A percentile compares a stretch with the other conserved stretches of the same genome.
phyloP scores from a whole-genome alignment of 768 basidiomycete genomes.

The Phaffia tasmanica region DNA sequence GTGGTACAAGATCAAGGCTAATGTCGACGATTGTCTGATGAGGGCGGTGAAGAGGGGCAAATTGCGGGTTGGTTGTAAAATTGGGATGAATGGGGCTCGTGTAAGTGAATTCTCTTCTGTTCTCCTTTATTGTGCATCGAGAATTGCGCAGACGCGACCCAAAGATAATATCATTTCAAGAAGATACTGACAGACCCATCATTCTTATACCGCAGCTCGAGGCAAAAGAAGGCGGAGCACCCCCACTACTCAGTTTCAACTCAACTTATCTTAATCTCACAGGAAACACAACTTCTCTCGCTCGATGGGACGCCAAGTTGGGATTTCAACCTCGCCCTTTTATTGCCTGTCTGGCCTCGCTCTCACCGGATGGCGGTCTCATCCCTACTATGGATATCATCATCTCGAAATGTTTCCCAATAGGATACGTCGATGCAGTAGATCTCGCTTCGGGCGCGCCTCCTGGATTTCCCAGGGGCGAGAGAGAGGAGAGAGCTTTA shows the following conservation, averaged over 20 bases:
- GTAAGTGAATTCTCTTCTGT: slow-evolving; percentile 43
- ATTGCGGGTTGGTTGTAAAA: slow-evolving; percentile 68
- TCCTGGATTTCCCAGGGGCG: slow-evolving; percentile 44
- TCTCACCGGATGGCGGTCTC: slow-evolving; percentile 69
- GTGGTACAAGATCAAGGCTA: slow-evolving; percentile 79
- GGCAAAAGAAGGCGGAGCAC: slow-evolving; percentile 53
- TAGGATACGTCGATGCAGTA: slow-evolving; percentile 56
- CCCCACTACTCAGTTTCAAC: slow-evolving; percentile 54
- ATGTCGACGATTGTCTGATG: slow-evolving; percentile 59
- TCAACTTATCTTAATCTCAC: slow-evolving; percentile 55
- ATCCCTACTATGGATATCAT: slow-evolving; percentile 64
- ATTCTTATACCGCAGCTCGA: slow-evolving; percentile 45
- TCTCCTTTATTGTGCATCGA: neutral
- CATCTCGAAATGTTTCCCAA: slow-evolving; percentile 59
- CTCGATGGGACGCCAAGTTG: slow-evolving; percentile 76
- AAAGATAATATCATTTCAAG: too few species aligned
- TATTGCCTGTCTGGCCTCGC: slow-evolving; percentile 63
- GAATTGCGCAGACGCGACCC: too few species aligned
- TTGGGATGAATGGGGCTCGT: slow-evolving; percentile 65
- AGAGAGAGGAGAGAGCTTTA: slow-evolving; percentile 54
- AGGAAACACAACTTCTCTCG: slow-evolving; percentile 77
- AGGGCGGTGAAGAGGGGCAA: slow-evolving; percentile 57
- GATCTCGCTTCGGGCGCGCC: neutral
- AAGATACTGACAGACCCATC: neutral
- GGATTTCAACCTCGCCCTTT: slow-evolving; percentile 59